phyloP scores from a whole-genome alignment of 768 basidiomycete genomes.

The Suillus spraguei region DNA sequence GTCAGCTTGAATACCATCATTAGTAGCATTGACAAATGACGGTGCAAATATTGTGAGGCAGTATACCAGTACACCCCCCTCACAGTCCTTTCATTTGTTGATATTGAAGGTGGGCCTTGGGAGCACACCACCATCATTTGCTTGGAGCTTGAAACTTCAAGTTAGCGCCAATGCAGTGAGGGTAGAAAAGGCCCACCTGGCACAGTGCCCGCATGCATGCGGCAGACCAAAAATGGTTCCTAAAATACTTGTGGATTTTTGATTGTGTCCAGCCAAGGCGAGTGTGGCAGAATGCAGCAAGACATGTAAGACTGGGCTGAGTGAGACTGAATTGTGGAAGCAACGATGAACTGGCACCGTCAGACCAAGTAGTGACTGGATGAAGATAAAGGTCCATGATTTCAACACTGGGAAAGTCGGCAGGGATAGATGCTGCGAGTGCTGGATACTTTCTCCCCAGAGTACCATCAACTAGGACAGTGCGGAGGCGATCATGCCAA shows the following conservation, averaged over 20 bases:
- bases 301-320: neutral
- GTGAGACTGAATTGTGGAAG: neutral
- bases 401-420: neutral
- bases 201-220: slow-evolving; percentile 6
- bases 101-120: neutral
- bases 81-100: neutral
- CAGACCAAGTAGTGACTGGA: neutral
- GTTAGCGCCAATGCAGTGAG: neutral
- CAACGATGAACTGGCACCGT: neutral
- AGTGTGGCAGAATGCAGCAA: neutral
- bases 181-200: neutral
- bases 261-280: neutral
- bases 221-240: neutral
- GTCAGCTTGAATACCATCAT: too few relatives aligned
- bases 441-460: neutral
- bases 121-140: neutral
- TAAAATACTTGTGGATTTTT: neutral
- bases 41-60: too few relatives aligned
- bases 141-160: neutral
- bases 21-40: too few relatives aligned
- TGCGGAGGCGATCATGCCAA: neutral
- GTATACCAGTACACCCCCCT: too few relatives aligned
- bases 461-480: neutral
- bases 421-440: neutral
- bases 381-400: neutral